These are phyloP conservation scores for Colletotrichum sp. DNA, from an alignment of 2,329 filamentous ascomycete genomes.

Conservation along the genomic window DNA sequence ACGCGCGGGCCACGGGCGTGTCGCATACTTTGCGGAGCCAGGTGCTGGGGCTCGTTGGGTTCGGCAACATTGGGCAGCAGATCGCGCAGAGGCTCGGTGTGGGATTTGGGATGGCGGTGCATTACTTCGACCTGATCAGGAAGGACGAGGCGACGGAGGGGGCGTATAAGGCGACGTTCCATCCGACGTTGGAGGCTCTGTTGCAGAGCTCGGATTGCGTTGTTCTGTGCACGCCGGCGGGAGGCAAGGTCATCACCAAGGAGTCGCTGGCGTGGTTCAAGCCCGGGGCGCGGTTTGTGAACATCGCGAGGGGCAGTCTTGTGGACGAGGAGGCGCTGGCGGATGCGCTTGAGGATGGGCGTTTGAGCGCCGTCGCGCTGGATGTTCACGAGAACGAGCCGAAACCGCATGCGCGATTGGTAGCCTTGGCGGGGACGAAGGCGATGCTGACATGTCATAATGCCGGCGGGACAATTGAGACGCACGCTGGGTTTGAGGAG, in stretches of 20 bases:
- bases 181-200: conserved; percentile 55
- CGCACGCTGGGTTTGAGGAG: conserved; percentile 70
- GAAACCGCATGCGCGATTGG: conserved; percentile 50
- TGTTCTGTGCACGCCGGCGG: conserved; percentile 64
- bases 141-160: conserved; percentile 48
- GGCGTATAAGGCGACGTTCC: conserved; percentile 51
- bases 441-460: conserved; percentile 71
- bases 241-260: conserved; percentile 53
- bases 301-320: conserved; percentile 68
- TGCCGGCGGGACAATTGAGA: conserved; percentile 70
- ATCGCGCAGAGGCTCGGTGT: conserved; percentile 58
- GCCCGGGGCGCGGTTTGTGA: conserved; percentile 64
- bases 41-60: conserved; percentile 69
- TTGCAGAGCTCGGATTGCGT: conserved; percentile 62
- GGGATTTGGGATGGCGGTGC: conserved; percentile 71
- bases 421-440: conserved; percentile 42
- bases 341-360: conserved; percentile 58
- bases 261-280: conserved; percentile 56
- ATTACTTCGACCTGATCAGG: conserved; percentile 65
- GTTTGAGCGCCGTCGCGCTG: conserved; percentile 59
- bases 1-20: conserved; percentile 61
- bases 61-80: conserved; percentile 69
- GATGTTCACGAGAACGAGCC: conserved; percentile 71
- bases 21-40: conserved; percentile 69
- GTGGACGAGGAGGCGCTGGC: conserved; percentile 70